phyloP scores from a whole-genome alignment of 2,329 filamentous ascomycete species.

The Fusarium sp. region DNA sequence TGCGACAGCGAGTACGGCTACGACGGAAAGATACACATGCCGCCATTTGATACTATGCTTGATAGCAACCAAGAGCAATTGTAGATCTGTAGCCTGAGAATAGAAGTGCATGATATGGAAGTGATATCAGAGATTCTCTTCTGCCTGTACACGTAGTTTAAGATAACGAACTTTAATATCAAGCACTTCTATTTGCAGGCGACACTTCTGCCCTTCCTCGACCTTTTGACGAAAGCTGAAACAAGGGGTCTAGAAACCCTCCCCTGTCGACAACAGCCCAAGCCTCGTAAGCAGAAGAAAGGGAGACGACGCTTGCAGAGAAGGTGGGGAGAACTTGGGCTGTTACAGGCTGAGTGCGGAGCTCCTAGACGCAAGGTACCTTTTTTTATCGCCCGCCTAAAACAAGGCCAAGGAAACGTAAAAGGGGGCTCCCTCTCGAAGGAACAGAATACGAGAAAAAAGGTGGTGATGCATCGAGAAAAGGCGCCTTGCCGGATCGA shows the following conservation, averaged over 20 bases:
- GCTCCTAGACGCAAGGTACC: slow-evolving; percentile 13
- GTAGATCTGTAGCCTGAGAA: neutral
- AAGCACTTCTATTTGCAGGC: neutral
- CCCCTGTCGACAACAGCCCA: neutral
- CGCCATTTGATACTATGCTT: neutral
- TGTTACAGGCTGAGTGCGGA: slow-evolving; percentile 19
- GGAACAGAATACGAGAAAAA: slow-evolving; percentile 26
- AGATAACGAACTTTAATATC: neutral
- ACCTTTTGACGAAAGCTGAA: slow-evolving; percentile 13
- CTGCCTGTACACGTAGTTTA: neutral
- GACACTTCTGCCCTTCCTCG: neutral
- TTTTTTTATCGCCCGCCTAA: slow-evolving; percentile 18
- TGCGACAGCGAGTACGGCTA: neutral
- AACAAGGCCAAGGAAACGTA: slow-evolving; percentile 22
- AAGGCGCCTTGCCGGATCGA: slow-evolving; percentile 25
- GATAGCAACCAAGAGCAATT: neutral
- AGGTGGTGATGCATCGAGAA: slow-evolving; percentile 28
- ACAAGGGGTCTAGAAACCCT: neutral
- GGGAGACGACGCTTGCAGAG: slow-evolving; percentile 2
- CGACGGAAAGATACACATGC: neutral
- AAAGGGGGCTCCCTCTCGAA: slow-evolving; percentile 27
- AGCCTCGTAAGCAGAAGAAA: neutral
- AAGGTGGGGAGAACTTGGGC: slow-evolving; percentile 2
- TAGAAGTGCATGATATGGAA: neutral
- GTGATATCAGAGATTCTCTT: neutral